These are phyloP conservation scores for Debaryomyces coudertii DNA, from an alignment of 1,139 yeast genomes.

Conservation along the genomic window DNA sequence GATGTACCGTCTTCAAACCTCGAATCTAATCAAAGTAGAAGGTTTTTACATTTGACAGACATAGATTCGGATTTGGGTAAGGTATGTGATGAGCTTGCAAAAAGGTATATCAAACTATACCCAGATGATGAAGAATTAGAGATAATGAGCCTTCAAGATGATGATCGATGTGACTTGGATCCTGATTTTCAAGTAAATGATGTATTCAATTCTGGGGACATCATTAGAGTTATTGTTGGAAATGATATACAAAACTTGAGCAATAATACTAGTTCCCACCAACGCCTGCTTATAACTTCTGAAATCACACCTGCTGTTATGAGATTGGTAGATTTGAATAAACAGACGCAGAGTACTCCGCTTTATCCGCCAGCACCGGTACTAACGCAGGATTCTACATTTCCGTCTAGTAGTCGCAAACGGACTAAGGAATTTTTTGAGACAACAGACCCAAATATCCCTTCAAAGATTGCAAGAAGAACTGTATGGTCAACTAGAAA, in stretches of 20 bases:
- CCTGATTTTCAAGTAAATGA: conserved; percentile 70
- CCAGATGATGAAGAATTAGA: conserved; percentile 58
- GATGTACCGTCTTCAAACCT: conserved; percentile 20
- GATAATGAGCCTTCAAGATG: conserved; percentile 64
- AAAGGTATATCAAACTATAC: conserved; percentile 60
- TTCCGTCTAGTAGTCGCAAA: conserved; percentile 25
- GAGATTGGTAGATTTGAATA: conserved; percentile 10
- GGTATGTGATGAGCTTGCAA: conserved; percentile 53
- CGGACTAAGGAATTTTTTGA: conserved; percentile 33
- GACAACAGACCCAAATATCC: conserved; percentile 29
- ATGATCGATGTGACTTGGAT: conserved; percentile 70
- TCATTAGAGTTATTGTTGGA: conserved; percentile 56
- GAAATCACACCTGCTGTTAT: conserved; percentile 12
- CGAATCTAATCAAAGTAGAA: conserved; percentile 29
- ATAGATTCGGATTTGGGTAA: conserved; percentile 46
- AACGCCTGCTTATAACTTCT: background rate
- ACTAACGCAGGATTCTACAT: conserved; percentile 18
- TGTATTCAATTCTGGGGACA: conserved; percentile 59
- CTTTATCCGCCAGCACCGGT: conserved; percentile 27
- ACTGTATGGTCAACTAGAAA: conserved; percentile 14
- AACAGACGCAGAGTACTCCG: conserved; percentile 25
- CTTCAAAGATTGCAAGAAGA: conserved; percentile 22
- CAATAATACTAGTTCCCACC: conserved; percentile 2
- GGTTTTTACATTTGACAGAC: conserved; percentile 65
- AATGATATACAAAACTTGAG: conserved; percentile 28